Conservation (phyloP, 1,284 basidiomycete genomes). For the Ceratobasidium sp. region DNA sequence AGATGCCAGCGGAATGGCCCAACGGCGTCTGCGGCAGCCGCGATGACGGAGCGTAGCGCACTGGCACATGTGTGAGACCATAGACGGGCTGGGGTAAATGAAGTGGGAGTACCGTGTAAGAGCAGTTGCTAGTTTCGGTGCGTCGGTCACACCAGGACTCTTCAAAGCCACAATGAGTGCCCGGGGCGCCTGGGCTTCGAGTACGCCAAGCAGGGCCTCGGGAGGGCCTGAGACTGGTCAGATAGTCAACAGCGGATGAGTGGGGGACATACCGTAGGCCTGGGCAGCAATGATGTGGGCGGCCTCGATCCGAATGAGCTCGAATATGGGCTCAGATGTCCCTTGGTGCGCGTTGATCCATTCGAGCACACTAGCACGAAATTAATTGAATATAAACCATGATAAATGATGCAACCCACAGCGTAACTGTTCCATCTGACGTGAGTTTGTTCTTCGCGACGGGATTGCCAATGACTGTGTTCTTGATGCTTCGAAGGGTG, state of each 20-base stretch:
- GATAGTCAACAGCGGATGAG: background rate
- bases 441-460: conserved; percentile 16
- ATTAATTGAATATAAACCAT: background rate
- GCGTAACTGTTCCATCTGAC: conserved; percentile 16
- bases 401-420: background rate
- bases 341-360: conserved; percentile 27
- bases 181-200: conserved; percentile 26
- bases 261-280: background rate
- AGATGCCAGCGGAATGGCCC: conserved; percentile 31
- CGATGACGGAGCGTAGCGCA: conserved; percentile 3
- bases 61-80: background rate
- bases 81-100: background rate
- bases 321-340: conserved; percentile 10
- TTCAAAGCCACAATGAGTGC: conserved; percentile 20
- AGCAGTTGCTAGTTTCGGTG: background rate
- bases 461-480: conserved; percentile 29
- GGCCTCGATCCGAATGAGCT: conserved; percentile 25
- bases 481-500: conserved; percentile 24
- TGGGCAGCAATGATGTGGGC: conserved; percentile 34
- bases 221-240: background rate
- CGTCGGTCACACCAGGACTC: background rate
- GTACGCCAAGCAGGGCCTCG: conserved; percentile 3
- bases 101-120: conserved; percentile 19
- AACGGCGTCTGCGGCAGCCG: conserved; percentile 27
- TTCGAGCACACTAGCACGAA: conserved; percentile 1